A percentile compares a stretch with the other conserved stretches of the same genome.
phyloP scores from a whole-genome alignment of 306 rosid species.

The Abrus pulchellus region DNA sequence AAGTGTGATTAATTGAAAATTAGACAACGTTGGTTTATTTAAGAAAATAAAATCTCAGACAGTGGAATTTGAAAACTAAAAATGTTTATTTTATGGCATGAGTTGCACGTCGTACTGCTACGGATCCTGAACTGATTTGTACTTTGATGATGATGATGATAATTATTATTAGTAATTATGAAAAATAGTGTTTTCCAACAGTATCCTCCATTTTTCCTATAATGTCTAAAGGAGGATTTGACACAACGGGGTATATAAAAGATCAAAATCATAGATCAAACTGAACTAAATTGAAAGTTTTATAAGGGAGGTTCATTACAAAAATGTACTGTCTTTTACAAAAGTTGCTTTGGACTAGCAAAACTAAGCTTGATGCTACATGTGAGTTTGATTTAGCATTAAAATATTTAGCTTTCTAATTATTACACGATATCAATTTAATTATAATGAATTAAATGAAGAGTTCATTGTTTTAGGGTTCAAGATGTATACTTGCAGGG shows the following conservation, averaged over 20 bases:
- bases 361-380: slow-evolving; percentile 26
- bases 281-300: slow-evolving; percentile 13
- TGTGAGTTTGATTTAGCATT: slow-evolving; percentile 24
- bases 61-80: slow-evolving; percentile 20
- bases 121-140: not conserved
- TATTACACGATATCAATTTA: slow-evolving; percentile 5
- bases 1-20: slow-evolving; percentile 17
- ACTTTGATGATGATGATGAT: not conserved
- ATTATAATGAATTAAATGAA: slow-evolving; percentile 43
- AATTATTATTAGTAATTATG: not conserved
- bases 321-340: slow-evolving; percentile 15
- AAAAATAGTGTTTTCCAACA: slow-evolving; percentile 4
- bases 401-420: slow-evolving; percentile 9
- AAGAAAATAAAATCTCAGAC: not conserved
- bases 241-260: not conserved
- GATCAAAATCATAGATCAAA: slow-evolving; percentile 34
- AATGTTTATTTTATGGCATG: slow-evolving; percentile 30
- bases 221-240: slow-evolving; percentile 16
- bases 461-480: slow-evolving; percentile 81
- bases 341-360: slow-evolving; percentile 33
- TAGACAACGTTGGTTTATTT: slow-evolving; percentile 18
- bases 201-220: slow-evolving; percentile 23
- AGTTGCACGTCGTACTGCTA: not conserved
- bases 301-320: slow-evolving; percentile 24
- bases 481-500: slow-evolving; percentile 98